Evolutionary conservation across 495 filamentous ascomycete genomes (phyloP), one percentile per base, ranked within the genome.

Genomic region (Xylaria bambusicola): DNA sequence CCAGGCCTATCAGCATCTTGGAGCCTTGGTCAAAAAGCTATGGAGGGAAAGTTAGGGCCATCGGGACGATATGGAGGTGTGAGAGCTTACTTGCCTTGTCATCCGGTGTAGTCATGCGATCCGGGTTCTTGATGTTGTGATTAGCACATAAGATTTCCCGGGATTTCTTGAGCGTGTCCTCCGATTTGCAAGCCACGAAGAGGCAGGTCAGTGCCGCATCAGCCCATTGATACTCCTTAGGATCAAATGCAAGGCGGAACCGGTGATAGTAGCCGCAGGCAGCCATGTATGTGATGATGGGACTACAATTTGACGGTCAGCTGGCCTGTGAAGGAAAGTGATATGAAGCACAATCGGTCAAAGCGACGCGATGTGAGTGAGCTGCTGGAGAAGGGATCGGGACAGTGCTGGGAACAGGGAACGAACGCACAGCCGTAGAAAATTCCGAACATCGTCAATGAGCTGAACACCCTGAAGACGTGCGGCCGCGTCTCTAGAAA

Each of bases 151-250:
- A 78, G 57, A 98, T 94, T 53, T 98, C 94, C 49, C 84, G 84
- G 17, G 91, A 96, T 76, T 98, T 98, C 76, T 98, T 98, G 46
- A 98, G 79, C 1, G 94, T 98, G 70, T 98, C 94, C 68, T 98
- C 94, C 44, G 93, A 92, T 73, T 98, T 98, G 82, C 93, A 97
- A 35, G 92, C 92, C 17, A 89, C 87, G 66, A 98, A 93, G 29
- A 98, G 78, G 27, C 90, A 86, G 12, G 94, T 93, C 0, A 92
- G 84, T 3, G 92, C 90, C 4, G 91, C 92, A 70, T 98, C 94
- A 33, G 77, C 69, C 64, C 73, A 82, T 60, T 75, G 76, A 71
- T 93, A 92, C 58, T 91, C 89, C 53, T 68, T 83, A 61, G 90
- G 88, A 15, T 86, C 80, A 69, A 93, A 91, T 6, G 86, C 77